Percentiles rank a stretch among this genome's conserved stretches.
Conservation (phyloP, 495 filamentous ascomycete species). For the Polyplosphaeria fusca region DNA sequence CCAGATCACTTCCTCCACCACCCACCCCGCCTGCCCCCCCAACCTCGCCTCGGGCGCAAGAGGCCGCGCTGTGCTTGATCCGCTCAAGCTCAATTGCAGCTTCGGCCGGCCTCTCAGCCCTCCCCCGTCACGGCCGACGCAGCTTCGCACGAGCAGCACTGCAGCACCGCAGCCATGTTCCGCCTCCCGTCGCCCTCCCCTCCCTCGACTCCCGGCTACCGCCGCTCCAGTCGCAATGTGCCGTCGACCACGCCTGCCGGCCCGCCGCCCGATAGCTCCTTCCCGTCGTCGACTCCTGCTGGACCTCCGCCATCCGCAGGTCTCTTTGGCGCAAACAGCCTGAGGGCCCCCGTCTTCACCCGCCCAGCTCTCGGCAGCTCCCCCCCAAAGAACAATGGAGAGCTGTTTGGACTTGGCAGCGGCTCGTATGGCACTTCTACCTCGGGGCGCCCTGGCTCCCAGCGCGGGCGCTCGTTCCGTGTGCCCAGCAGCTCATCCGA, state of each 20-base stretch:
- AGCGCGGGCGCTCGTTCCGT: conserved; percentile 29
- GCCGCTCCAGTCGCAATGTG: conserved; percentile 38
- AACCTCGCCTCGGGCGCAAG: too few relatives aligned
- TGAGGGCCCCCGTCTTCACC: neutral
- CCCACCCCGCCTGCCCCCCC: too few relatives aligned
- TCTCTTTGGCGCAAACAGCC: conserved; percentile 49
- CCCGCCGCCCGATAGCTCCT: conserved; percentile 59
- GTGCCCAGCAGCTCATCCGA: conserved; percentile 43
- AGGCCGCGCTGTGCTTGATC: too few relatives aligned
- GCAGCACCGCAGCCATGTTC: conserved; percentile 21
- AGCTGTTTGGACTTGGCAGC: conserved; percentile 40
- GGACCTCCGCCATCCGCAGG: conserved; percentile 62
- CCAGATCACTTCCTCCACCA: too few relatives aligned
- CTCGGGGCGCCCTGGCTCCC: conserved; percentile 7
- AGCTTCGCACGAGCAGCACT: neutral
- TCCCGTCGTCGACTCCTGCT: conserved; percentile 68
- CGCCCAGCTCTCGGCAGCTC: conserved; percentile 12
- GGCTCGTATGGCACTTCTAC: conserved; percentile 9
- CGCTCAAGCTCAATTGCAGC: too few relatives aligned
- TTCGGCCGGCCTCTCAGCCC: too few relatives aligned
- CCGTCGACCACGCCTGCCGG: conserved; percentile 77
- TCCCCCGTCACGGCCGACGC: neutral
- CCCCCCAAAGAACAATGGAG: conserved; percentile 34
- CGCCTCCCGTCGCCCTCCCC: conserved; percentile 30
- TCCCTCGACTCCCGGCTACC: conserved; percentile 35